These are phyloP conservation scores for Stagonosporopsis vannaccii DNA, from an alignment of 2,329 filamentous ascomycete genomes.

Conservation along the genomic window DNA sequence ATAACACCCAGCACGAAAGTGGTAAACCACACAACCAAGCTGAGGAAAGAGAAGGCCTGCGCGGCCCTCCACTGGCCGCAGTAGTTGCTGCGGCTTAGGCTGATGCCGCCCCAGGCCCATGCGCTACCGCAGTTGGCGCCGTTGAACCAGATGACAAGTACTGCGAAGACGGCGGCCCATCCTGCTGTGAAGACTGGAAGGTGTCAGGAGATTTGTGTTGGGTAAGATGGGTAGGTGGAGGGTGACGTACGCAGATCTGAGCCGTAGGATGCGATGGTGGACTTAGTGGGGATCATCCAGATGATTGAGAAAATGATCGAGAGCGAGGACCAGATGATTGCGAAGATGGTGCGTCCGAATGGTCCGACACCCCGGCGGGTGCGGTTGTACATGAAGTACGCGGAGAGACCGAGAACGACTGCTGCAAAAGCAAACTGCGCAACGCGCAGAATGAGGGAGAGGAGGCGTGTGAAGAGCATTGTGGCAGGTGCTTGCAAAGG, in stretches of 20 bases:
- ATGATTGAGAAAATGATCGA: constrained; percentile 73
- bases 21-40: constrained; percentile 73
- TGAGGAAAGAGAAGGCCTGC: constrained; percentile 75
- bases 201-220: not conserved
- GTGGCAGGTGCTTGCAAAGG: constrained; percentile 9
- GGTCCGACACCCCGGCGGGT: constrained; percentile 59
- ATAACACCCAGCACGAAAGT: constrained; percentile 51
- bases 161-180: constrained; percentile 64
- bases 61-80: constrained; percentile 75
- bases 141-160: constrained; percentile 51
- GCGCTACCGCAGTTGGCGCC: constrained; percentile 34
- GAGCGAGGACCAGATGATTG: constrained; percentile 73
- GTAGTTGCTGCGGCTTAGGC: constrained; percentile 45
- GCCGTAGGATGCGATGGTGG: constrained; percentile 73
- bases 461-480: constrained; percentile 54
- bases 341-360: constrained; percentile 75
- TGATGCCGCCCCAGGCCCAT: constrained; percentile 64
- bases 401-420: constrained; percentile 55
- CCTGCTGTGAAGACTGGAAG: constrained; percentile 65
- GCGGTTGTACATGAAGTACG: constrained; percentile 34
- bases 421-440: constrained; percentile 73
- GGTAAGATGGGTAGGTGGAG: not conserved
- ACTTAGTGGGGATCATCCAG: constrained; percentile 75
- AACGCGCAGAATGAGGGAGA: constrained; percentile 65
- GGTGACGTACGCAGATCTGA: constrained; percentile 61